These are phyloP conservation scores for Przewalskia tangutica DNA, from an alignment of 257 asterid species.

Conservation along the genomic window DNA sequence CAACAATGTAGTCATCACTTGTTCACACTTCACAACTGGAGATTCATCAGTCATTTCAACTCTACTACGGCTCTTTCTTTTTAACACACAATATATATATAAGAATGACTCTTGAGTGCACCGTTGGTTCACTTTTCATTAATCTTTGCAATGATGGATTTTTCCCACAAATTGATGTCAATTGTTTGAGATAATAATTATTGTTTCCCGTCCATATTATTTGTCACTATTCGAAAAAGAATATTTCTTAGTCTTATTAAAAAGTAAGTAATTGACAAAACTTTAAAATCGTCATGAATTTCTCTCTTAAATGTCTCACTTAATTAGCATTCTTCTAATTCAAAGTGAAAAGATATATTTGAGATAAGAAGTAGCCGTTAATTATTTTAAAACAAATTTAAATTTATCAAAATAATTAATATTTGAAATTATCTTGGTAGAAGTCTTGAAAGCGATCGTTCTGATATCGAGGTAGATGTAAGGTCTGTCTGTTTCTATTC, in stretches of 20 bases:
- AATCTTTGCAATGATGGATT: neutral
- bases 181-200: neutral
- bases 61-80: slow-evolving; percentile 1
- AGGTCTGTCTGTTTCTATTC: too few relatives aligned
- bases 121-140: slow-evolving; percentile 1
- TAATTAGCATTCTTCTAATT: neutral
- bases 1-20: slow-evolving; percentile 15
- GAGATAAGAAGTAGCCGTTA: too few relatives aligned
- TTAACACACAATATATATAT: neutral
- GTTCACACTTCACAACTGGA: slow-evolving; percentile 8
- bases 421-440: neutral
- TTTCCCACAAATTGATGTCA: neutral
- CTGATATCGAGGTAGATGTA: too few relatives aligned
- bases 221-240: neutral
- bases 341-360: too few relatives aligned
- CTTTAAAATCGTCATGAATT: neutral
- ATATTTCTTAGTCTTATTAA: neutral
- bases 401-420: neutral
- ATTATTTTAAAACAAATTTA: neutral
- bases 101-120: slow-evolving; percentile 1
- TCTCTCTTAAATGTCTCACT: neutral
- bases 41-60: slow-evolving; percentile 3
- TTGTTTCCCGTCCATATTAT: neutral
- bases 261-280: neutral
- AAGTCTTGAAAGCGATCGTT: too few relatives aligned